A percentile compares a stretch with the other conserved stretches of the same genome.
phyloP scores from a whole-genome alignment of 257 asterid genomes.

The Forsythia viridissima region DNA sequence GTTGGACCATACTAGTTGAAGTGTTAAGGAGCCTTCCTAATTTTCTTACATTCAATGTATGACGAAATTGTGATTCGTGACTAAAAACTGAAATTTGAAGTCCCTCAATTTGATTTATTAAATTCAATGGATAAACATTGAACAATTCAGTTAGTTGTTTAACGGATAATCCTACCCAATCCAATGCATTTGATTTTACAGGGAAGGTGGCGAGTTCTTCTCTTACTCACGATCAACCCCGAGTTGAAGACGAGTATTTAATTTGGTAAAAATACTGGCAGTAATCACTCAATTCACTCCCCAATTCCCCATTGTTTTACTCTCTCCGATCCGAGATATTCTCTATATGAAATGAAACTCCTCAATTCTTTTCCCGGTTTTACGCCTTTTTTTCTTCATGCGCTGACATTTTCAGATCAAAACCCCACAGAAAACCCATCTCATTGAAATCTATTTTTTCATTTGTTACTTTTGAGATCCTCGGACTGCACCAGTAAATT shows the following conservation, averaged over 20 bases:
- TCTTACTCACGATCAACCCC: constrained; percentile 17
- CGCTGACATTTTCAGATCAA: constrained; percentile 28
- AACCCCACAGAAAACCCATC: neutral
- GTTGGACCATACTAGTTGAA: too few relatives aligned
- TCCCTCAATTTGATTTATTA: too few relatives aligned
- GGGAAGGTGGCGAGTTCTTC: neutral
- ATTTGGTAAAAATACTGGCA: constrained; percentile 16
- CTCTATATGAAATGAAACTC: neutral
- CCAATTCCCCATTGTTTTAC: neutral
- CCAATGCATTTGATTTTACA: neutral
- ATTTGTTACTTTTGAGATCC: neutral
- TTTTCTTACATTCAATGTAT: too few relatives aligned
- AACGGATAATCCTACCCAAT: neutral
- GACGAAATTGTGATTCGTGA: too few relatives aligned
- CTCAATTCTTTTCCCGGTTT: neutral
- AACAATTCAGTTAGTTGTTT: neutral
- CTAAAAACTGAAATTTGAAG: too few relatives aligned
- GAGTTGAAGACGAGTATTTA: constrained; percentile 26
- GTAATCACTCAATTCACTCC: constrained; percentile 7
- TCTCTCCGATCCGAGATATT: constrained; percentile 28
- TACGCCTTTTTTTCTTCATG: neutral
- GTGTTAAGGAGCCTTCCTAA: too few relatives aligned
- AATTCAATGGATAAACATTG: too few relatives aligned
- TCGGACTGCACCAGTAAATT: neutral
- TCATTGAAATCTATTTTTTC: constrained; percentile 10